Conservation (phyloP, 2,329 filamentous ascomycete genomes). For the Exophiala aquamarina region DNA sequence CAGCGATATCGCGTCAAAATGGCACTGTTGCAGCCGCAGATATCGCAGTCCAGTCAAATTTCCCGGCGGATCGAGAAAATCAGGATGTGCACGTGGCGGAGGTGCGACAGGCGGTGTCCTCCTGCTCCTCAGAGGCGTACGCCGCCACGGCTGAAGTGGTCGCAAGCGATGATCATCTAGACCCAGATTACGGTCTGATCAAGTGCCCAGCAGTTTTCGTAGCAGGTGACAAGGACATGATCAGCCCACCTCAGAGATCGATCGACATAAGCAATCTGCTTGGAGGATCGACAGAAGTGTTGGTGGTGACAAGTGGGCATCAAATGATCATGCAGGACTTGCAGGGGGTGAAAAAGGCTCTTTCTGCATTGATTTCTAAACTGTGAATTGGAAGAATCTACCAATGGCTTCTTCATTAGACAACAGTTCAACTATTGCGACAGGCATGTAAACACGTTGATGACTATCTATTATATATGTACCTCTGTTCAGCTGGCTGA, state of each 20-base stretch:
- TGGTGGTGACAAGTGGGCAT: conserved; percentile 20
- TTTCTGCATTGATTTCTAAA: not conserved
- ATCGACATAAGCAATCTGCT: conserved; percentile 31
- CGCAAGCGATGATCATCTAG: conserved; percentile 31
- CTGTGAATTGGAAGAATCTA: too few species aligned
- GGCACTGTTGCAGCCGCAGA: conserved; percentile 32
- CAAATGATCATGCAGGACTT: conserved; percentile 22
- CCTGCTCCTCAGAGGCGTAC: conserved; percentile 34
- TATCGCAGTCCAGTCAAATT: conserved; percentile 32
- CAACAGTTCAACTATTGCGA: too few species aligned
- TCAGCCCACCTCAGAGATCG: conserved; percentile 31
- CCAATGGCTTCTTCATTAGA: too few species aligned
- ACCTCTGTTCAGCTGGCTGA: too few species aligned
- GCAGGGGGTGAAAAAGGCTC: conserved; percentile 13
- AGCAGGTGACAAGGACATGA: conserved; percentile 34
- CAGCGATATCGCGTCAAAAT: conserved; percentile 27
- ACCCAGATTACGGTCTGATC: conserved; percentile 35
- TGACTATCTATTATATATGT: too few species aligned
- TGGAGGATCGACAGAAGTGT: conserved; percentile 22
- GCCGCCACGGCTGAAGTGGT: conserved; percentile 34
- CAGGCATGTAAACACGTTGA: too few species aligned
- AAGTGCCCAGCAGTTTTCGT: conserved; percentile 33
- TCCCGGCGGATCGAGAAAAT: conserved; percentile 29
- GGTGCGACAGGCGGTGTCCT: conserved; percentile 33
- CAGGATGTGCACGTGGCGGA: conserved; percentile 20